phyloP scores from a whole-genome alignment of 2,329 filamentous ascomycete species.

The Aspergillus unguis region DNA sequence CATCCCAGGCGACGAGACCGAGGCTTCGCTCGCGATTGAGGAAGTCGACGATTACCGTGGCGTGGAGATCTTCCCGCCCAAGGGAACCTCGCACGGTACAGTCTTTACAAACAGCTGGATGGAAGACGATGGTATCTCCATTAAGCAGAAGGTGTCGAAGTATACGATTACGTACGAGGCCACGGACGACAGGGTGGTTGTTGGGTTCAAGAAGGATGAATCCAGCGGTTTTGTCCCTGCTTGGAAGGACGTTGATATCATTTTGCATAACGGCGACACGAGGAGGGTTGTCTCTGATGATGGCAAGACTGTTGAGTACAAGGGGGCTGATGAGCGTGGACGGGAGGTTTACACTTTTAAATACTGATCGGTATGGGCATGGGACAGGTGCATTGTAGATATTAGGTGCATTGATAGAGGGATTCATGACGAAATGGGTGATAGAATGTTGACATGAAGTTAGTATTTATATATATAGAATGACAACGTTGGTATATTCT shows the following conservation, averaged over 20 bases:
- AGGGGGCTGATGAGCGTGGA: slow-evolving; percentile 27
- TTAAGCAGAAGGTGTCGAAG: slow-evolving; percentile 38
- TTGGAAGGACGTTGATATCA: slow-evolving; percentile 50
- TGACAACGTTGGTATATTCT: no score
- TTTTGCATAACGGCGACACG: slow-evolving; percentile 51
- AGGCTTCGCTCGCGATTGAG: slow-evolving; percentile 38
- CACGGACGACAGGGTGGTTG: slow-evolving; percentile 43
- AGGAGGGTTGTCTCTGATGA: slow-evolving; percentile 38
- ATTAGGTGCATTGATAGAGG: neutral
- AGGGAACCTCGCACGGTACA: slow-evolving; percentile 37
- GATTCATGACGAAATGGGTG: neutral
- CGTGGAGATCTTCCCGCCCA: slow-evolving; percentile 57
- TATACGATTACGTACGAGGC: slow-evolving; percentile 47
- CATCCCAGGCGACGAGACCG: slow-evolving; percentile 50
- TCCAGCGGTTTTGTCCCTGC: slow-evolving; percentile 45
- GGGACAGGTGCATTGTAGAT: neutral
- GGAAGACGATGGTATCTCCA: slow-evolving; percentile 57
- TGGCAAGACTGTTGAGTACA: slow-evolving; percentile 29
- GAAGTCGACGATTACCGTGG: slow-evolving; percentile 55
- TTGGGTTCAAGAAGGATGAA: slow-evolving; percentile 42
- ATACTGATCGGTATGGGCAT: slow-evolving; percentile 10
- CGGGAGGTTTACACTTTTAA: slow-evolving; percentile 31
- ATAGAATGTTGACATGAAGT: no score
- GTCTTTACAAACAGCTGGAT: slow-evolving; percentile 49
- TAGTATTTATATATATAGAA: no score